A percentile compares a stretch with the other conserved stretches of the same genome.
Conservation (phyloP, 129 eudicot genomes). For the Oenanthe sinensis region DNA sequence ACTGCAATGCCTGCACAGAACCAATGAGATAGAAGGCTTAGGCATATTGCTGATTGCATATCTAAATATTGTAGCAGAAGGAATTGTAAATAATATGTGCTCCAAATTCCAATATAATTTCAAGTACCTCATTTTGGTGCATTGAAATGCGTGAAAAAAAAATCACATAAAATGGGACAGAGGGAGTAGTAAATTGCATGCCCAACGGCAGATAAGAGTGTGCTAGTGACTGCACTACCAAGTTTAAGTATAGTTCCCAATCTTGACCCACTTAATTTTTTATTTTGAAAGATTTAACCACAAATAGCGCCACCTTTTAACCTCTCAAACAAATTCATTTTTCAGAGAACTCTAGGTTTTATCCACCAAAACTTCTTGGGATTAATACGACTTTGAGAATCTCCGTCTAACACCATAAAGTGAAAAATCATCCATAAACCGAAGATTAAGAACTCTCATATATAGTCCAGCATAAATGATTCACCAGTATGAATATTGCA, state of each 20-base stretch:
- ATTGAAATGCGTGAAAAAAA: background rate
- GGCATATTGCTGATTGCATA: background rate
- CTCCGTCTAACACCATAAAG: background rate
- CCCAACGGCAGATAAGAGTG: background rate
- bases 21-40: slow-evolving; percentile 9
- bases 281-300: background rate
- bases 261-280: background rate
- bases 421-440: background rate
- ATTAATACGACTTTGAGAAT: background rate
- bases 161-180: background rate
- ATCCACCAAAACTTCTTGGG: background rate
- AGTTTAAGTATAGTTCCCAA: background rate
- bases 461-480: background rate
- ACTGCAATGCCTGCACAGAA: slow-evolving; percentile 63
- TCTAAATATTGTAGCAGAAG: background rate
- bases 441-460: background rate
- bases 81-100: background rate
- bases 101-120: background rate
- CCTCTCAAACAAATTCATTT: background rate
- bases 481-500: background rate
- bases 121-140: background rate
- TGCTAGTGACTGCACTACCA: background rate
- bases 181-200: background rate
- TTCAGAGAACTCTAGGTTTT: background rate
- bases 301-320: background rate